Base-by-base conservation (phyloP, 768 basidiomycete species). In the Lentinula lateritia region DNA sequence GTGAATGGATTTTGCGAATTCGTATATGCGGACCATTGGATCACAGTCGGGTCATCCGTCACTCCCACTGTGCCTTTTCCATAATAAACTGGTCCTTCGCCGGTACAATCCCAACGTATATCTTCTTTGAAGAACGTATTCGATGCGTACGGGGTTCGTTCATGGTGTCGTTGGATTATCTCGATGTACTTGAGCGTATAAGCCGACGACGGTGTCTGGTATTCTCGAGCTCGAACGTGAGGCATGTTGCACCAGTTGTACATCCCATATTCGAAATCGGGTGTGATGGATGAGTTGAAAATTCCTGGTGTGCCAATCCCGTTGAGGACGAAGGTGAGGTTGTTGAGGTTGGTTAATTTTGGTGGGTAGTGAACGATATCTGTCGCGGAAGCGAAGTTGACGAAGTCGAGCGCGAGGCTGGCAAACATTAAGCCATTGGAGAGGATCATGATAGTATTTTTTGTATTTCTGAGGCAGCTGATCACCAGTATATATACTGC, bases 201-300 rank as follows among this genome's bases (percentile, higher is more conserved):
- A 83, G 69, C 3, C 7, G 67, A 79, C 1, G 75, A 68, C 12
- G 64, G 61, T 0, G 13, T 13, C 13, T 39, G 38, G 70, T 82
- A 82, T 65, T 80, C 79, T 60, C 64, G 69, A 20, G 57, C 52
- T 58, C 80, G 70, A 1, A 79, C 79, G 70, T 82, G 82, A 1
- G 82, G 80, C 81, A 83, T 82, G 62, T 81, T 82, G 54, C 82
- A 82, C 80, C 80, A 81, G 63, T 81, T 81, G 61, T 80, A 82
- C n/a, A 67, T 68, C 1, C 80, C 81, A 71, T 82, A 82, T 10
- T 63, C 63, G 3, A 70, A 59, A 38, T 76, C 65, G 0, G 79
- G 76, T 8, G 75, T 76, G 7, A 58, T 64, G 0, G 80, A 81
- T 0, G 76, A 78, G 61, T 70, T 73, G 66, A 73, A 81, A 1